phyloP scores from a whole-genome alignment of 2,329 filamentous ascomycete genomes.

The Hymenoscyphus salicellus region DNA sequence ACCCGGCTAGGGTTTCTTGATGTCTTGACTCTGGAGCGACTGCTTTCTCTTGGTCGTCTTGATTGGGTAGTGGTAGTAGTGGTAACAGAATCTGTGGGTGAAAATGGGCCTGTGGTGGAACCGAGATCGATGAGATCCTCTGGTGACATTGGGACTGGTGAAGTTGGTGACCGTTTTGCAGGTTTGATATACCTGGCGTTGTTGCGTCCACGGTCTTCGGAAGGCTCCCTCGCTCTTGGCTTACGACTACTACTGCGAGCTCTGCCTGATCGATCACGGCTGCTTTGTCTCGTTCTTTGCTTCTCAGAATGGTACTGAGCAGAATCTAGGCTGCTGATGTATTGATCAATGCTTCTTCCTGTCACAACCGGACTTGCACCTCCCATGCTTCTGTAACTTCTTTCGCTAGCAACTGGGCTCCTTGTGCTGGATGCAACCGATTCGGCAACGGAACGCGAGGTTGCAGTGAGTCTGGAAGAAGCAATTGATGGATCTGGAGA shows the following conservation, averaged over 20 bases:
- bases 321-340: conserved; percentile 81
- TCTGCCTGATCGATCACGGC: conserved; percentile 48
- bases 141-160: conserved; percentile 90
- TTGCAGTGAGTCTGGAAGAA: conserved; percentile 55
- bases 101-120: conserved; percentile 33
- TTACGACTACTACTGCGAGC: conserved; percentile 50
- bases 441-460: conserved; percentile 43
- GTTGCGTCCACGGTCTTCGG: conserved; percentile 68
- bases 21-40: conserved; percentile 35
- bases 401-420: conserved; percentile 38
- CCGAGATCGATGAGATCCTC: conserved; percentile 69
- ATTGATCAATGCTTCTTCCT: conserved; percentile 71
- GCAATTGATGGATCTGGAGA: conserved; percentile 55
- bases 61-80: conserved; percentile 19
- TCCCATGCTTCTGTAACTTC: conserved; percentile 46
- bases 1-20: conserved; percentile 37
- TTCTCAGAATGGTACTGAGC: conserved; percentile 62
- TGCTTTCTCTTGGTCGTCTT: conserved; percentile 23
- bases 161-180: conserved; percentile 83
- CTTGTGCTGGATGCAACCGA: conserved; percentile 54
- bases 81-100: conserved; percentile 20
- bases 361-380: conserved; percentile 54
- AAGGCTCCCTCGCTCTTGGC: conserved; percentile 55
- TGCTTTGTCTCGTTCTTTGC: conserved; percentile 46
- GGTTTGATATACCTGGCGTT: conserved; percentile 67